Evolutionary conservation across 176 grass and related monocot species (phyloP), one percentile per base, ranked within the genome.

Genomic region (Tillandsia fasciculata): DNA sequence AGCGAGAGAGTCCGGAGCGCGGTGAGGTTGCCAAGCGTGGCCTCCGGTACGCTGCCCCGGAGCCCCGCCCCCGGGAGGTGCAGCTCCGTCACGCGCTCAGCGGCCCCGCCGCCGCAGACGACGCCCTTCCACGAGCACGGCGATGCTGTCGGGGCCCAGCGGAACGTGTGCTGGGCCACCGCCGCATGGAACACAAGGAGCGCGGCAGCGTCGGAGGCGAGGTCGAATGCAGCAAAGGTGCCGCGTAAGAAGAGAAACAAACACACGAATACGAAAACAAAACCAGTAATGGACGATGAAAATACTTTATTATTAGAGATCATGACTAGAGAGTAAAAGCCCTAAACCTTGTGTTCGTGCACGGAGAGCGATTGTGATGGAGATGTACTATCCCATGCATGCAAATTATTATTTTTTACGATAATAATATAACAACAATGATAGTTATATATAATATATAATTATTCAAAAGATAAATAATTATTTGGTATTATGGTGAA

Each of bases 21-120:
- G 26, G 88, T 81, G 1, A 91, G 81, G 84, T 91, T 91, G 9
- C 88, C 84, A 9, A 91, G 66, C 9, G 88, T 66, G 15, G 67
- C 71, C 2, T 51, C 53, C 2, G 84, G 88, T 23, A 91, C 57
- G 3, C 26, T 0, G 1, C 88, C 88, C 0, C 68, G 26, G 14
- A 91, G 78, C 20, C 77, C 24, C 1, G 80, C 63, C 15, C 51
- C 84, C 0, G 88, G 88, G 1, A 91, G 88, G 42, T 79, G 84
- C 27, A 91, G 81, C 50, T 10, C 51, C 4, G 84, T 63, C 24
- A 87, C 88, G 27, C 88, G 84, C 24, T 24, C 24, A 24, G 24
- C 24, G 24, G 0, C 24, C 13, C 27, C 22, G 63, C 14, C 50
- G 9, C 53, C 64, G 80, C 88, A 91, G 61, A 42, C n/a, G 13